Percentiles rank a stretch among this genome's conserved stretches.
These are phyloP conservation scores for Yarrowia phangngaensis DNA, from an alignment of 805 yeast species.

Conservation along the genomic window DNA sequence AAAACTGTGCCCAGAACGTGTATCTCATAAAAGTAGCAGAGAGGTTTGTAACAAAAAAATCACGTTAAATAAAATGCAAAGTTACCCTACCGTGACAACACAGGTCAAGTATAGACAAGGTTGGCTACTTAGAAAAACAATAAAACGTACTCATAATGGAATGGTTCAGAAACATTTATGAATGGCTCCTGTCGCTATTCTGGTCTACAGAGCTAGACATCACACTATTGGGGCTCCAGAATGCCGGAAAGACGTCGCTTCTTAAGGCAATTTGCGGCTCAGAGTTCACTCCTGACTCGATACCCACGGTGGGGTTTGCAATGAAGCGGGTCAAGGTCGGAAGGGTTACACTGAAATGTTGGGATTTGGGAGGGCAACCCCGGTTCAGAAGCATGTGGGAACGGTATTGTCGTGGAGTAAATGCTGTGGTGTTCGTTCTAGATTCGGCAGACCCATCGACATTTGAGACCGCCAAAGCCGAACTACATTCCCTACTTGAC, in stretches of 20 bases:
- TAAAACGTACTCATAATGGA: background rate
- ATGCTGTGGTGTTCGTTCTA: constrained; percentile 40
- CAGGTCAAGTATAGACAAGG: background rate
- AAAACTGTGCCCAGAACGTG: too few relatives aligned
- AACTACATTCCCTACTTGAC: constrained; percentile 37
- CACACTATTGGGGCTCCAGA: constrained; percentile 40
- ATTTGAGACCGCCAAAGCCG: constrained; percentile 37
- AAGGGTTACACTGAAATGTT: constrained; percentile 40
- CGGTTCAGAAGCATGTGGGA: constrained; percentile 43
- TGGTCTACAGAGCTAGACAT: constrained; percentile 40
- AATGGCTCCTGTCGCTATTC: constrained; percentile 38
- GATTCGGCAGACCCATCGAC: constrained; percentile 40
- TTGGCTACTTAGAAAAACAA: background rate
- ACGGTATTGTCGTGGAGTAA: constrained; percentile 41
- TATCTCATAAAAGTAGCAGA: too few relatives aligned
- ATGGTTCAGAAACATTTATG: constrained; percentile 31
- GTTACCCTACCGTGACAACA: background rate
- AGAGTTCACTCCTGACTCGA: constrained; percentile 38
- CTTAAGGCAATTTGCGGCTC: constrained; percentile 38
- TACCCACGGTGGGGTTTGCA: constrained; percentile 43
- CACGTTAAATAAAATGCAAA: background rate
- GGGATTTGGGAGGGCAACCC: constrained; percentile 44
- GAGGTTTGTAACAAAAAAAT: too few relatives aligned
- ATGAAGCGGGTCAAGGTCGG: constrained; percentile 40
- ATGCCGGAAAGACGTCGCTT: constrained; percentile 43